Base-by-base conservation (phyloP, 1,284 basidiomycete genomes). In the Apiotrichum veenhuisii region DNA sequence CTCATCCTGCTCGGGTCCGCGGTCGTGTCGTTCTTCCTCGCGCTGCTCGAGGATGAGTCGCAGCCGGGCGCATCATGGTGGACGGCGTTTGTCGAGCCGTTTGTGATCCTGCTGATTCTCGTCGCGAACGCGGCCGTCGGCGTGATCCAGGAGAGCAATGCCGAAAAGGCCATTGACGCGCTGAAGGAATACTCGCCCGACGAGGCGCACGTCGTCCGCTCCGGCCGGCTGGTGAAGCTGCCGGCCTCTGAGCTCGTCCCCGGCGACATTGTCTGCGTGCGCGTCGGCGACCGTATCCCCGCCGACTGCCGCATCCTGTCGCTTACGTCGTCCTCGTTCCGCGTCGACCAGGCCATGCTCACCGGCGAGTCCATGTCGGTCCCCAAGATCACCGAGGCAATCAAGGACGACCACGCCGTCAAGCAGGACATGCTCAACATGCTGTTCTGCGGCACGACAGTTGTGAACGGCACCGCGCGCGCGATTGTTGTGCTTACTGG, bases 371-470 rank as follows among this genome's bases (percentile, higher is more conserved):
- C 88, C 69, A 81, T 82, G 64, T 91, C 89, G 64, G 92, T 96
- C 26, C 83, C 85, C 79, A 97, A 97, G 78, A 83, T 80, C 27
- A 72, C 83, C 5, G 83, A 83, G 17, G 77, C 82, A 15, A 85
- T 97, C 38, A 66, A 80, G 9, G 90, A 93, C 68, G 59, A 74
- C 38, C 81, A 80, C 58, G 93, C 92, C 3, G 94, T 96, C 58
- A 94, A 95, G 78, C 93, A 96, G 76, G 93, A 96, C 69, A 92
- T 92, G 91, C 85, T 82, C 59, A 97, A 96, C 76, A 95, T 94
- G 77, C 79, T 96, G 17, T 96, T 97, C 77, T 87, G 90, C 33
- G 93, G 94, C 30, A 96, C 93, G 0, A 95, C 89, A 12, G 88
- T 97, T 33, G 92, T 96, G 17, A 95, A 91, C 67, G 93, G 93